A percentile compares a stretch with the other conserved stretches of the same genome.
Conservation (phyloP, 1,284 basidiomycete genomes). For the Amylostereum areolatum region DNA sequence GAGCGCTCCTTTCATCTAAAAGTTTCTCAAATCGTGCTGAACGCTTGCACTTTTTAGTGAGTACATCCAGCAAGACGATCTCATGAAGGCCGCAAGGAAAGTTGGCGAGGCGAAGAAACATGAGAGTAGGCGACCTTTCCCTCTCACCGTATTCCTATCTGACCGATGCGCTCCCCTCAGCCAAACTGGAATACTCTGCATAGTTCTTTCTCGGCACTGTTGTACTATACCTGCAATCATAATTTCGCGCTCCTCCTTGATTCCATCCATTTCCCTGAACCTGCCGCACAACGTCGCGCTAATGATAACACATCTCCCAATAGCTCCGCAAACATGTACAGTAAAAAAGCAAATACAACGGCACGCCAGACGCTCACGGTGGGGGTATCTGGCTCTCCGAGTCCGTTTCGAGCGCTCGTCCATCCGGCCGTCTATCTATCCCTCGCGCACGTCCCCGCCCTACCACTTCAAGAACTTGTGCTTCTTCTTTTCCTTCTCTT, state of each 20-base stretch:
- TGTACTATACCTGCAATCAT: neutral
- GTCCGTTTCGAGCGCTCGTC: no score
- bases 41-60: constrained; percentile 49
- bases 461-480: constrained; percentile 52
- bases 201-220: constrained; percentile 15
- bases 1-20: constrained; percentile 16
- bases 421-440: no score
- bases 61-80: constrained; percentile 89
- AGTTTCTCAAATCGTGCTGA: constrained; percentile 4
- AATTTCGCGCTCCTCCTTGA: neutral
- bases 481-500: constrained; percentile 71
- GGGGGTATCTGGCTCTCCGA: no score
- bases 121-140: constrained; percentile 57
- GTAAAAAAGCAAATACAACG: no score
- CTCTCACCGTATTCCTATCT: neutral
- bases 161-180: constrained; percentile 24
- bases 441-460: neutral
- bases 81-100: constrained; percentile 97
- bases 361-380: no score
- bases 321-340: no score
- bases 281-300: no score
- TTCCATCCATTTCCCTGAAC: no score
- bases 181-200: constrained; percentile 56
- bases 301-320: no score
- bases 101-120: constrained; percentile 95